Conservation (phyloP, 768 basidiomycete species). For the Hydnum rufescens region DNA sequence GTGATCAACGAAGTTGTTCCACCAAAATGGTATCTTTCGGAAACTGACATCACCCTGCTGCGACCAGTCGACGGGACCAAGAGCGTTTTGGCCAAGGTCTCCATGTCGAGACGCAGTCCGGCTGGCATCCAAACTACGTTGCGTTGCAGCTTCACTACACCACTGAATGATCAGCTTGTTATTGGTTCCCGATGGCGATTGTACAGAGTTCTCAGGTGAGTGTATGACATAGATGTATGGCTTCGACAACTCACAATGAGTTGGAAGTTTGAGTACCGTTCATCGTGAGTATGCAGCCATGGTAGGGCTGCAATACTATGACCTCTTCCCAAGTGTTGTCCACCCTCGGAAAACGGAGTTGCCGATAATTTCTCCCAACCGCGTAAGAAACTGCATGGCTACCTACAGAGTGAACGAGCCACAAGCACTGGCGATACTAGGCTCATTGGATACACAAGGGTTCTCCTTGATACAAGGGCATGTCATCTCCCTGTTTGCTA, state of each 20-base stretch:
- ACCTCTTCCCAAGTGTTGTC: slow-evolving; percentile 50
- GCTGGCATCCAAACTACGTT: slow-evolving; percentile 37
- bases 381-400: slow-evolving; percentile 42
- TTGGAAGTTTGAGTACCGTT: slow-evolving; percentile 61
- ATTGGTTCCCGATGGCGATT: slow-evolving; percentile 52
- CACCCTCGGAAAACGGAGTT: slow-evolving; percentile 35
- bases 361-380: slow-evolving; percentile 11
- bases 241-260: slow-evolving; percentile 3
- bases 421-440: slow-evolving; percentile 75
- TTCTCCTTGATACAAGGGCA: slow-evolving; percentile 94
- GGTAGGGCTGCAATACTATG: slow-evolving; percentile 63
- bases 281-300: slow-evolving; percentile 86
- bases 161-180: slow-evolving; percentile 39
- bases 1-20: slow-evolving; percentile 35
- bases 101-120: slow-evolving; percentile 24
- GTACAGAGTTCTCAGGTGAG: slow-evolving; percentile 67
- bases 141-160: slow-evolving; percentile 27
- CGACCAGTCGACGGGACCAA: slow-evolving; percentile 33
- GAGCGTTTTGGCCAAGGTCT: slow-evolving; percentile 52
- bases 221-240: slow-evolving; percentile 8
- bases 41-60: slow-evolving; percentile 74
- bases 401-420: slow-evolving; percentile 73
- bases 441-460: slow-evolving; percentile 47
- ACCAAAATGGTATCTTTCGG: slow-evolving; percentile 55
- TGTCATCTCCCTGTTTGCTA: slow-evolving; percentile 10